Evolutionary conservation across 140 eudicot genomes (phyloP), one percentile per base, ranked within the genome.

Genomic region (Cichorium intybus): DNA sequence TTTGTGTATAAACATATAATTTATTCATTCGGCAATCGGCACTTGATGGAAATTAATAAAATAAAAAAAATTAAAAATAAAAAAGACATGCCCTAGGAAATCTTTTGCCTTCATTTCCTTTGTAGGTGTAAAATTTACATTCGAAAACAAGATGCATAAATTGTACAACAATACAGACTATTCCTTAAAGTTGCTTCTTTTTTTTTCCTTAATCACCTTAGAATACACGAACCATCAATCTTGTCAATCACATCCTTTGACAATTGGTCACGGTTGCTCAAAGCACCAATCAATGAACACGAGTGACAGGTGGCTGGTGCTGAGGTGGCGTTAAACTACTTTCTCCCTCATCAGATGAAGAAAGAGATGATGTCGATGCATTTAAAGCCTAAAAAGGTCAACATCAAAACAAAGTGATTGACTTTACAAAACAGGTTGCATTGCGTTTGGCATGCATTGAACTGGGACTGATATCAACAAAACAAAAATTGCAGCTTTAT

Each of bases 261-360:
- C 29, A 17, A 49, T 54, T 35, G 69, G 29, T 29, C 31, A 16
- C n/a, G 45, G 66, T 48, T 59, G 78, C 66, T 64, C 52, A 35
- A 23, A 61, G 64, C 9, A 39, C 50, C 5, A n/a, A 56, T 79
- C 74, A 79, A 18, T 33, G 73, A 33, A 62, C 75, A 37, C 68
- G 69, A 6, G 69, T 49, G 9, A 49, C 10, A 47, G 69, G 70
- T 39, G 78, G 64, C 56, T 66, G 82, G 29, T 64, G 56, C 59
- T 52, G 82, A 51, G 27, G 20, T 24, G 72, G 34, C 43, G 66
- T 17, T 22, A 43, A 24, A 21, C 72, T 66, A 22, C 37, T 57
- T 57, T 77, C 82, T 65, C 73, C 74, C 64, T 64, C 78, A 51
- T 60, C 68, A 9, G 69, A 64, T 71, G 81, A 54, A 53, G 77